Evolutionary conservation across 2,329 filamentous ascomycete genomes (phyloP).

Genomic region (Colletotrichum tanaceti): DNA sequence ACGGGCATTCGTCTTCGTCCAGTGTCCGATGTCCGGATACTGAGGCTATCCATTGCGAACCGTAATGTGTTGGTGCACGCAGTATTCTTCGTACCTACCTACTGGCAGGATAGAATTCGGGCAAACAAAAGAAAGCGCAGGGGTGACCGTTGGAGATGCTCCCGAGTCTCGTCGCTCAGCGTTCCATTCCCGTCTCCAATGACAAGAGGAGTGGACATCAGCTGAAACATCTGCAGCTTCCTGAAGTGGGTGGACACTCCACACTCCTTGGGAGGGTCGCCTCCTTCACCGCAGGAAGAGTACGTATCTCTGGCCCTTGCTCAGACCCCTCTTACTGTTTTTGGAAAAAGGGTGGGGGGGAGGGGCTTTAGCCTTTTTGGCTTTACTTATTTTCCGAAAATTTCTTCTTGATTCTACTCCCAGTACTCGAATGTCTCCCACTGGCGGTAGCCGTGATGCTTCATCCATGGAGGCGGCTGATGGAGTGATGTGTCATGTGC

Average conservation of each 20-base stretch:
- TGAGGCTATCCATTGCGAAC: slow-evolving; percentile 25
- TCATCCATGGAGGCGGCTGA: background rate
- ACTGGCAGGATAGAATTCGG: background rate
- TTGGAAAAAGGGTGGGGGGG: too few relatives aligned
- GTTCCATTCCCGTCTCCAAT: slow-evolving; percentile 40
- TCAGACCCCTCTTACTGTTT: background rate
- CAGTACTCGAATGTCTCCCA: background rate
- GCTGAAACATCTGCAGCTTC: slow-evolving; percentile 40
- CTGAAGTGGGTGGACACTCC: slow-evolving; percentile 15
- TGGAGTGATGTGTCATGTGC: slow-evolving; percentile 1
- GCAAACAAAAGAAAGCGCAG: slow-evolving; percentile 12
- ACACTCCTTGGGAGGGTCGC: too few relatives aligned
- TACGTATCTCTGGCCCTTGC: background rate
- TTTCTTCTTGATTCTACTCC: background rate
- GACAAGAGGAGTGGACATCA: slow-evolving; percentile 41
- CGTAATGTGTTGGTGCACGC: slow-evolving; percentile 16
- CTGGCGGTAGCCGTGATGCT: background rate
- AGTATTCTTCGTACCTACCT: background rate
- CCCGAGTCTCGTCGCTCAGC: slow-evolving; percentile 35
- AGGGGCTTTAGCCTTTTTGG: background rate
- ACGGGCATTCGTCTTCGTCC: too few relatives aligned
- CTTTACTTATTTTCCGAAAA: background rate
- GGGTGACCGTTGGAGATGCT: slow-evolving; percentile 37
- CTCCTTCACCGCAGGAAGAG: background rate
- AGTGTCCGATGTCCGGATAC: too few relatives aligned